Conservation (phyloP, 352 stramenopile genomes). For the Globisporangium takayamanum region DNA sequence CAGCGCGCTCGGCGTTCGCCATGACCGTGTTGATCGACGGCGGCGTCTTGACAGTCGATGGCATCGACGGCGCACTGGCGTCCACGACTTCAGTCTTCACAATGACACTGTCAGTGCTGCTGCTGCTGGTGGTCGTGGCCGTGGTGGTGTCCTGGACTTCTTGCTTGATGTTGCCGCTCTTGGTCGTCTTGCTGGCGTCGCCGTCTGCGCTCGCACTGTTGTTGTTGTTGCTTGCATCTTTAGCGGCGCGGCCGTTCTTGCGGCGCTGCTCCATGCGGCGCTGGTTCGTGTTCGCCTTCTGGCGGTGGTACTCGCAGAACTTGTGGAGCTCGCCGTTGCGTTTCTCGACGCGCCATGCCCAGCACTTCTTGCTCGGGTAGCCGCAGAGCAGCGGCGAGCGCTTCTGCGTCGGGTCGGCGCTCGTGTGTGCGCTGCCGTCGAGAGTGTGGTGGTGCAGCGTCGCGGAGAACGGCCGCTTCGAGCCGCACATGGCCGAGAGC, state of each 20-base stretch:
- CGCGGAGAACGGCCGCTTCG: slow-evolving; percentile 12
- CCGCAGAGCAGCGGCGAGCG: slow-evolving; percentile 51
- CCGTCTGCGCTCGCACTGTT: slow-evolving; percentile 11
- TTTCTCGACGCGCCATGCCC: slow-evolving; percentile 71
- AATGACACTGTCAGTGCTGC: no score
- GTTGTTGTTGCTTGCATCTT: not conserved
- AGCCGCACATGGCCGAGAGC: slow-evolving; percentile 12
- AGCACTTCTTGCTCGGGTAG: slow-evolving; percentile 85
- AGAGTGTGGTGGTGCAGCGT: slow-evolving; percentile 3
- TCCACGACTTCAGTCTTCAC: not conserved
- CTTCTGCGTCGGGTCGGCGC: slow-evolving; percentile 24
- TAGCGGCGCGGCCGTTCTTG: slow-evolving; percentile 38
- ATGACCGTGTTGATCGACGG: slow-evolving; percentile 14
- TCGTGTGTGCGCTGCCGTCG: slow-evolving; percentile 1
- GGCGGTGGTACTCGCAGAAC: slow-evolving; percentile 81
- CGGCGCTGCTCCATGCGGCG: slow-evolving; percentile 76
- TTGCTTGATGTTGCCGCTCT: slow-evolving; percentile 7
- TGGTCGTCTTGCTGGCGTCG: not conserved
- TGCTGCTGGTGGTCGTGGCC: not conserved
- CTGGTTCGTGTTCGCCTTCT: slow-evolving; percentile 83
- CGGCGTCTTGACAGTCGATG: not conserved
- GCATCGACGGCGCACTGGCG: not conserved
- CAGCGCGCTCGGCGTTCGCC: slow-evolving; percentile 11
- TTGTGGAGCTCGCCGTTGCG: slow-evolving; percentile 81
- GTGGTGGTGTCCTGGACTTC: not conserved